A percentile compares a stretch with the other conserved stretches of the same genome.
Evolutionary conservation across 2,329 filamentous ascomycete genomes (phyloP).

Genomic region (Talaromyces piceae): DNA sequence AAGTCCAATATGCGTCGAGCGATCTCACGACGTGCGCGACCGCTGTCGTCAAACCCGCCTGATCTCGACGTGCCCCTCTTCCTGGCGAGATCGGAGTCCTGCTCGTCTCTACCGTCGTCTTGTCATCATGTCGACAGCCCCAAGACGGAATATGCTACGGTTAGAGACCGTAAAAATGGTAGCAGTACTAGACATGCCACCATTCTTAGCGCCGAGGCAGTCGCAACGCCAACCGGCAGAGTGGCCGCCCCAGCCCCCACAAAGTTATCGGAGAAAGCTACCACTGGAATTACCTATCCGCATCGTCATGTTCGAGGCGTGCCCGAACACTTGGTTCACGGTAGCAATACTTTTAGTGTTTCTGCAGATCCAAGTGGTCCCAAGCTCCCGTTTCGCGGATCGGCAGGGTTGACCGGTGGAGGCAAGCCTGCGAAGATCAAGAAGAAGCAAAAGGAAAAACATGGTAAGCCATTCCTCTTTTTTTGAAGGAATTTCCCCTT

Average conservation of each 20-base stretch:
- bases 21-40: constrained; percentile 7
- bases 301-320: too few species aligned
- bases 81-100: not conserved
- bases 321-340: not conserved
- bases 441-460: not conserved
- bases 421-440: not conserved
- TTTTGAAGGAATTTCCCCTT: too few species aligned
- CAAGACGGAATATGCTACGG: not conserved
- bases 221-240: not conserved
- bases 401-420: not conserved
- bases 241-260: not conserved
- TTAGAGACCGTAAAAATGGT: not conserved
- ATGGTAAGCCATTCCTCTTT: constrained; percentile 2
- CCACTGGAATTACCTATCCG: not conserved
- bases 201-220: not conserved
- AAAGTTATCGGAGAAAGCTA: too few species aligned
- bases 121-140: not conserved
- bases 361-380: not conserved
- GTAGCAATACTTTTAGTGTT: too few species aligned
- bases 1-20: constrained; percentile 2
- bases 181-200: not conserved
- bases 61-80: constrained; percentile 9
- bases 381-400: not conserved
- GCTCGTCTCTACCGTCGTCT: not conserved
- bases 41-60: constrained; percentile 9